Base-by-base conservation (phyloP, 129 eudicot species). In the Apium graveolens region DNA sequence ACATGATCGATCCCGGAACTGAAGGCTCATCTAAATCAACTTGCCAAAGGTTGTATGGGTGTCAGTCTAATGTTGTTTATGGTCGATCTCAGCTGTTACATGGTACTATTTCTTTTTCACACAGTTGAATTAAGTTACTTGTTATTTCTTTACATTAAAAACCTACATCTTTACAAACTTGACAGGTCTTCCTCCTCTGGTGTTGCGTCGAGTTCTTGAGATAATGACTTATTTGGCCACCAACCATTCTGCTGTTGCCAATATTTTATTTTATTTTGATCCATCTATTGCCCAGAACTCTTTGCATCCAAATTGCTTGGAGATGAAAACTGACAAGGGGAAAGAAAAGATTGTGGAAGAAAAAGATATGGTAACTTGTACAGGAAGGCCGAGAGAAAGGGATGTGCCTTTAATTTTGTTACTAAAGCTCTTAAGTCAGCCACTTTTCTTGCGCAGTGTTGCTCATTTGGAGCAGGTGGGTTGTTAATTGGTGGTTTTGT, bases 111-210 rank as follows among this genome's bases (percentile, higher is more conserved):
- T 81, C 48, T 65, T 73, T 66, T 34, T 34, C 29, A 55, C 39
- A 26, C 11, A 3, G 31, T 10, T 26, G 34, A 26, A 44, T 43
- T 74, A 20, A 27, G 77, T 37, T 74, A 5, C n/a, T 24, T 44
- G 57, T 9, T 42, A 43, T 7, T 43, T n/a, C 39, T 74, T 27
- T 16, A 13, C 31, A 49, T 44, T 29, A 43, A 32, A 27, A 12
- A 27, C 39, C n/a, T n/a, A 46, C 6, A 37, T 7, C 13, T 68
- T 68, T 77, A 78, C 44, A 27, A 27, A 49, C 49, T 81, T 69
- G 83, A 76, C 89, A 94, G 99, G 99, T 79, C 92, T 95, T 80
- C 99, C 99, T 53, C 99, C 99, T 18, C 81, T 92, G 79, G 99
- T 95, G 60, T 82, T 92, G 83, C 94, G 96, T 8, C 92, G 96